phyloP scores from a whole-genome alignment of 2,329 filamentous ascomycete genomes.

The Calonectria crousiana region DNA sequence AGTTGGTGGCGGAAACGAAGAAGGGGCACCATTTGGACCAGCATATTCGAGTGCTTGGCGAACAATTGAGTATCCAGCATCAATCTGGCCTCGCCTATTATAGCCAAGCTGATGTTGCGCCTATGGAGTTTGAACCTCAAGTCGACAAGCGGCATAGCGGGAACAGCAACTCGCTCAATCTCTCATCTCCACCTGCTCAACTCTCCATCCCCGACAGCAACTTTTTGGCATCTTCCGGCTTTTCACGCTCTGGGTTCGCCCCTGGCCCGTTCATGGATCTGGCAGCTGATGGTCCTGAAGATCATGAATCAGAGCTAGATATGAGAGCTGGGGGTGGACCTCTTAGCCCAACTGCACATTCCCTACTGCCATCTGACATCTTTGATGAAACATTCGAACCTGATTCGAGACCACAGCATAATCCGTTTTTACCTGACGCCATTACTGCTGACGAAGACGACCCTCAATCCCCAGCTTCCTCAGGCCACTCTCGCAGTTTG shows the following conservation, averaged over 20 bases:
- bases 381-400: conserved; percentile 70
- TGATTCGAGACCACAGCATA: conserved; percentile 55
- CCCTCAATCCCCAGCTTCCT: conserved; percentile 72
- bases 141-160: conserved; percentile 60
- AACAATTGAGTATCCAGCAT: conserved; percentile 60
- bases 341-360: conserved; percentile 81
- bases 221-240: conserved; percentile 65
- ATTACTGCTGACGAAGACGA: conserved; percentile 53
- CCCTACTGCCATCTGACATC: conserved; percentile 77
- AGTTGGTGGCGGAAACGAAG: conserved; percentile 61
- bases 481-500: conserved; percentile 66
- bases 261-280: conserved; percentile 66
- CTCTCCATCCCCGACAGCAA: conserved; percentile 55
- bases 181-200: conserved; percentile 54
- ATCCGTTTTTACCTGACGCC: conserved; percentile 46
- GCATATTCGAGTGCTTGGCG: conserved; percentile 59
- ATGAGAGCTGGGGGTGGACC: conserved; percentile 74
- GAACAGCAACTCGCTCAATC: conserved; percentile 59
- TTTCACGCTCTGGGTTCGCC: conserved; percentile 64
- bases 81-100: conserved; percentile 59
- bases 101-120: conserved; percentile 57
- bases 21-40: conserved; percentile 60
- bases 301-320: conserved; percentile 71
- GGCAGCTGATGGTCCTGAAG: conserved; percentile 52
- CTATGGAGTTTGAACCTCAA: conserved; percentile 61